phyloP scores from a whole-genome alignment of 2,329 filamentous ascomycete species.

The Aspergillus clavatus region DNA sequence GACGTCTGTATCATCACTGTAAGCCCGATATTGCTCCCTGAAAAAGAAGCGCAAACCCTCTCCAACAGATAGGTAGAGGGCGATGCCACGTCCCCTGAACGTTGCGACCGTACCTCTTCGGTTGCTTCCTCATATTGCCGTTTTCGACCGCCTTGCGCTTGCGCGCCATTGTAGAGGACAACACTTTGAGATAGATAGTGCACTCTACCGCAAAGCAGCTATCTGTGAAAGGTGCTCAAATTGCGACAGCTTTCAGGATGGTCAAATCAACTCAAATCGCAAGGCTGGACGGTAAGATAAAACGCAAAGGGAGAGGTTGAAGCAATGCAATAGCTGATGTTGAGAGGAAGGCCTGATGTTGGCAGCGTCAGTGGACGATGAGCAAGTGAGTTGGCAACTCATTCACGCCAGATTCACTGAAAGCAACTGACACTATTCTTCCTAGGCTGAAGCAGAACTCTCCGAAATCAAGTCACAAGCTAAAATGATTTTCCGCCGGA shows the following conservation, averaged over 20 bases:
- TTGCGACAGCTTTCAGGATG: slow-evolving; percentile 48
- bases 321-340: slow-evolving; percentile 20
- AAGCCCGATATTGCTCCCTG: no score
- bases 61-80: no score
- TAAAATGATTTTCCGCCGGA: slow-evolving; percentile 80
- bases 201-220: no score
- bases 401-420: neutral
- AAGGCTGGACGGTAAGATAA: slow-evolving; percentile 71
- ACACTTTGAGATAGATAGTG: slow-evolving; percentile 16
- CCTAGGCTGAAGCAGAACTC: slow-evolving; percentile 66
- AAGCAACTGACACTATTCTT: slow-evolving; percentile 4
- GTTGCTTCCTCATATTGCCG: slow-evolving; percentile 24
- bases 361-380: slow-evolving; percentile 90
- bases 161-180: slow-evolving; percentile 30
- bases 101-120: no score
- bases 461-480: slow-evolving; percentile 85
- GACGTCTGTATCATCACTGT: slow-evolving; percentile 21
- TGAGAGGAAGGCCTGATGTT: slow-evolving; percentile 72
- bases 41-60: no score
- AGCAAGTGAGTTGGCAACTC: slow-evolving; percentile 52
- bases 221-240: no score
- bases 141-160: slow-evolving; percentile 32
- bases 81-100: no score
- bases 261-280: slow-evolving; percentile 92
- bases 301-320: slow-evolving; percentile 7